Evolutionary conservation across 345 rosid genomes (phyloP).

Genomic region (Punica granatum): DNA sequence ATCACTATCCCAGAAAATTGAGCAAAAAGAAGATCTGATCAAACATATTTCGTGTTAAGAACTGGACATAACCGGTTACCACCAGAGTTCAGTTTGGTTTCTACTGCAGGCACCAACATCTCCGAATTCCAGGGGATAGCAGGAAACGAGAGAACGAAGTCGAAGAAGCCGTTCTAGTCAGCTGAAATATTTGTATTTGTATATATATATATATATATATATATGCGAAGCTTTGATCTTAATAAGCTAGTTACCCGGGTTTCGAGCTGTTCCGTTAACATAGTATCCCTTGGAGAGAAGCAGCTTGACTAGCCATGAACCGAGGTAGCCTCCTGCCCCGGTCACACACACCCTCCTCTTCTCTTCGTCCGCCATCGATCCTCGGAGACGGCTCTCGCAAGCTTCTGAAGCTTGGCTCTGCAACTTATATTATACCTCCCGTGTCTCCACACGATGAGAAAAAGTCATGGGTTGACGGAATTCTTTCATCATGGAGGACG

Average conservation of each 20-base stretch:
- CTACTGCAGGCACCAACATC: not conserved
- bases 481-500: too few relatives aligned
- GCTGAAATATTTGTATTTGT: too few relatives aligned
- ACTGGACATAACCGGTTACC: too few relatives aligned
- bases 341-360: slow-evolving; percentile 42
- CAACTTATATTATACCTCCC: too few relatives aligned
- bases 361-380: not conserved
- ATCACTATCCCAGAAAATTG: not conserved
- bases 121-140: not conserved
- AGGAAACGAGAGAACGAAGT: not conserved
- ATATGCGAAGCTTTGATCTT: too few relatives aligned
- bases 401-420: too few relatives aligned
- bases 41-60: not conserved
- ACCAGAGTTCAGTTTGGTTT: too few relatives aligned
- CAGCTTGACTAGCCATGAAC: slow-evolving; percentile 43
- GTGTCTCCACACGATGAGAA: too few relatives aligned
- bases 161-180: not conserved
- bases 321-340: slow-evolving; percentile 53
- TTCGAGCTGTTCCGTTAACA: slow-evolving; percentile 54
- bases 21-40: not conserved
- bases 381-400: not conserved
- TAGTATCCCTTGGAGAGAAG: slow-evolving; percentile 44
- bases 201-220: too few relatives aligned
- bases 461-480: too few relatives aligned
- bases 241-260: slow-evolving; percentile 47